These are phyloP conservation scores for Alternaria panax DNA, from an alignment of 2,329 filamentous ascomycete species.

Conservation along the genomic window DNA sequence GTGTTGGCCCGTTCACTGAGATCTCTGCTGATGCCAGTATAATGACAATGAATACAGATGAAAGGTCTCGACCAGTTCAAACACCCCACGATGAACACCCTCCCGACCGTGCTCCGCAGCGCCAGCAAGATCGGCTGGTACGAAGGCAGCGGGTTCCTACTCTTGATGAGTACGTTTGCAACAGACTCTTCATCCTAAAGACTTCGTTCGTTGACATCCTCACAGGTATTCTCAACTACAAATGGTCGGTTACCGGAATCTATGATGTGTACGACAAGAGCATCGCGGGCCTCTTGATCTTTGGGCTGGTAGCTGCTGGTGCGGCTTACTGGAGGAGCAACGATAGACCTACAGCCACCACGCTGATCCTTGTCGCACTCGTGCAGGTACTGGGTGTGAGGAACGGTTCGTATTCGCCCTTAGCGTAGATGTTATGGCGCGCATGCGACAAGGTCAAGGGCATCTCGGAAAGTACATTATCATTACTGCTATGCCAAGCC, in stretches of 20 bases:
- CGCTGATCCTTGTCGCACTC: slow-evolving; percentile 31
- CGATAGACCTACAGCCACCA: slow-evolving; percentile 35
- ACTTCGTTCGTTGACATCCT: no score
- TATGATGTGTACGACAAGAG: slow-evolving; percentile 43
- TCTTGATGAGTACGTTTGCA: slow-evolving; percentile 46
- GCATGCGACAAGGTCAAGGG: neutral
- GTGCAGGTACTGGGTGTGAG: slow-evolving; percentile 37
- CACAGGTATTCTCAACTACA: slow-evolving; percentile 48
- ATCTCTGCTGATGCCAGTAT: neutral
- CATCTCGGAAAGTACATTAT: neutral
- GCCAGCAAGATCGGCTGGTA: slow-evolving; percentile 48
- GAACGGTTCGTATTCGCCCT: slow-evolving; percentile 27
- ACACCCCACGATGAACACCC: slow-evolving; percentile 39
- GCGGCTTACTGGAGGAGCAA: slow-evolving; percentile 33
- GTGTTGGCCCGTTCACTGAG: neutral
- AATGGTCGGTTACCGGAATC: slow-evolving; percentile 43
- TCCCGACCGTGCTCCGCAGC: slow-evolving; percentile 38
- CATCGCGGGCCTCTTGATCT: slow-evolving; percentile 38
- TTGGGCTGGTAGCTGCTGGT: slow-evolving; percentile 36
- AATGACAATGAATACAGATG: slow-evolving; percentile 16
- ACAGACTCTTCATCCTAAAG: no score
- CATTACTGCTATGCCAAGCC: neutral
- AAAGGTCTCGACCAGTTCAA: slow-evolving; percentile 48
- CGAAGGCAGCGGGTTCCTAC: slow-evolving; percentile 47
- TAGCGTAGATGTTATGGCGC: neutral